phyloP scores from a whole-genome alignment of 2,329 filamentous ascomycete species.

The Cercospora nicotianae region DNA sequence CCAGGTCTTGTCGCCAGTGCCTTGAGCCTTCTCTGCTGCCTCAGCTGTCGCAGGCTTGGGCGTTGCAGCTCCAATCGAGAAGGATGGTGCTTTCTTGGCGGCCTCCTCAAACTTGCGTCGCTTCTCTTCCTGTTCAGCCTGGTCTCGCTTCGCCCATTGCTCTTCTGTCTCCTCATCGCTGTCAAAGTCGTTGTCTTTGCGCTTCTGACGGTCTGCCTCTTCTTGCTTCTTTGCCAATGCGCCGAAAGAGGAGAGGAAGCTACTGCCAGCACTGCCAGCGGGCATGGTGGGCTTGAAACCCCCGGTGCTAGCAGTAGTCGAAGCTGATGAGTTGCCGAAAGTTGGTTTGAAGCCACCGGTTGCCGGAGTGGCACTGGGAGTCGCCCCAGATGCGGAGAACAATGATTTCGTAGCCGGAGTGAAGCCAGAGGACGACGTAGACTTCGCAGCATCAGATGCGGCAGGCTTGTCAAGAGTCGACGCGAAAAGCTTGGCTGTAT shows the following conservation, averaged over 20 bases:
- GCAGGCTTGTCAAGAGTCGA: slow-evolving; percentile 33
- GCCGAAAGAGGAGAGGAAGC: slow-evolving; percentile 38
- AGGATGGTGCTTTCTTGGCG: slow-evolving; percentile 36
- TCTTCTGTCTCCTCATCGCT: slow-evolving; percentile 54
- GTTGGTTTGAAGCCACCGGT: slow-evolving; percentile 42
- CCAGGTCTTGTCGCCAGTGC: slow-evolving; percentile 48
- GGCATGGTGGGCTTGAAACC: slow-evolving; percentile 44
- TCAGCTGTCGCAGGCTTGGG: slow-evolving; percentile 21
- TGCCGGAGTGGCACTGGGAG: slow-evolving; percentile 22
- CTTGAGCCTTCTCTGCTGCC: slow-evolving; percentile 28
- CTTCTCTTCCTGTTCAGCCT: slow-evolving; percentile 50
- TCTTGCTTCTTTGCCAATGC: slow-evolving; percentile 42
- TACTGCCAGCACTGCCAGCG: slow-evolving; percentile 28
- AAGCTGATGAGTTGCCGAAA: slow-evolving; percentile 28
- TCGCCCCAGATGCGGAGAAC: slow-evolving; percentile 17
- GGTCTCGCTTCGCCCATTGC: slow-evolving; percentile 50
- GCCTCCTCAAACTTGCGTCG: slow-evolving; percentile 44
- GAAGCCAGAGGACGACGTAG: slow-evolving; percentile 20
- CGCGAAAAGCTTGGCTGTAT: slow-evolving; percentile 36
- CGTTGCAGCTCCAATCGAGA: slow-evolving; percentile 24
- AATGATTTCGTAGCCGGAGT: slow-evolving; percentile 24
- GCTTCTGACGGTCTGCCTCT: slow-evolving; percentile 49
- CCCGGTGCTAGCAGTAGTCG: slow-evolving; percentile 11
- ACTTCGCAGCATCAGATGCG: slow-evolving; percentile 4
- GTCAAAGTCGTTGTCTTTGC: slow-evolving; percentile 54